Evolutionary conservation across 306 rosid species (phyloP), one percentile per base, ranked within the genome.

Genomic region (Ormosia emarginata): DNA sequence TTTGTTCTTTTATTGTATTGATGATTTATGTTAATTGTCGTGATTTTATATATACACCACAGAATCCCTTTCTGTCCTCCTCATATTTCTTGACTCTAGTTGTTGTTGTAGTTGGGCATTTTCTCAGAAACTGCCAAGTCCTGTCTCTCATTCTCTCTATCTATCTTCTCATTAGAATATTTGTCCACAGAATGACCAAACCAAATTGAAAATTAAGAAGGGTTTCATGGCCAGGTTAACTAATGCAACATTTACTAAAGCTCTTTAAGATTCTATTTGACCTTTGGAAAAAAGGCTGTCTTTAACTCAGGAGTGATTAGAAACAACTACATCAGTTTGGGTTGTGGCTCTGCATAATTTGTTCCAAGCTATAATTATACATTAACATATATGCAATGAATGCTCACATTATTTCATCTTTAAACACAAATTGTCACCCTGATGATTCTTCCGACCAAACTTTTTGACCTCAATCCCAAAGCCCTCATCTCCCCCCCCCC

Each of bases 1-100:
- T 79, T 73, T 74, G 83, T 88, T 88, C 82, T 81, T 88, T 82
- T 68, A 71, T 85, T 83, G 67, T 78, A 77, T 76, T 86, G 85
- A 67, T 78, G 78, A 78, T 74, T 79, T 75, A 74, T 76, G 72
- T 71, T 77, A 49, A 73, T 66, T 80, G 68, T 71, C 83, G 68
- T 81, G 71, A 82, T 81, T 77, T 71, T 72, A 76, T 79, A 76
- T 79, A 75, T 86, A 84, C 86, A 77, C 49, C 32, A 62, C 74
- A 85, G 79, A 85, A 66, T 81, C 78, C 70, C 52, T 56, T 56
- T 50, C 72, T 67, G 69, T 72, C 68, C 68, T 63, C 72, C 32
- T 55, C 40, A 0, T 24, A 24, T 24, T 59, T 74, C 64, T 40
- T 33, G 24, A 15, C 1, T 24, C 24, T 24, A 24, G 24, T 24